These are phyloP conservation scores for Tympanopsis confertula DNA, from an alignment of 2,329 filamentous ascomycete species.

Conservation along the genomic window DNA sequence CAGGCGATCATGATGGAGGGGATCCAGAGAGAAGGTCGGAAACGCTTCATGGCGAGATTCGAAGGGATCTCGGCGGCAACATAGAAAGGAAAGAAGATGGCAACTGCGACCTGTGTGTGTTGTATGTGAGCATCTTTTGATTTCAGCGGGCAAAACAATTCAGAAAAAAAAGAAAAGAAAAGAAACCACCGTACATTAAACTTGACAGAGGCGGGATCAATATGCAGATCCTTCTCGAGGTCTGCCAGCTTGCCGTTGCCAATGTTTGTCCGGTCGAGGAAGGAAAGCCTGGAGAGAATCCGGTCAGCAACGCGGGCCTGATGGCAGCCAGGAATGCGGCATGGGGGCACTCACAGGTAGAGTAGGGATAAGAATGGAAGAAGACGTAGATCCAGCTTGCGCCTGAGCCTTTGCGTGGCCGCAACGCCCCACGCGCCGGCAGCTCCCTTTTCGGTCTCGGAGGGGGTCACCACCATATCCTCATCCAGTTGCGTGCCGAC, in stretches of 20 bases:
- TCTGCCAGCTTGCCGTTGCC: conserved; percentile 26
- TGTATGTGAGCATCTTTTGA: conserved; percentile 8
- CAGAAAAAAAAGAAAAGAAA: no score
- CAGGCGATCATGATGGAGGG: conserved; percentile 31
- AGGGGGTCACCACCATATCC: neutral
- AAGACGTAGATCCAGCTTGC: conserved; percentile 40
- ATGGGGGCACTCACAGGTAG: conserved; percentile 30
- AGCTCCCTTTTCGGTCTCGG: neutral
- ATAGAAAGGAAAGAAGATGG: conserved; percentile 41
- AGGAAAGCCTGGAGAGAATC: conserved; percentile 25
- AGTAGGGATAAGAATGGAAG: conserved; percentile 48
- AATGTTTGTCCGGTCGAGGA: conserved; percentile 38
- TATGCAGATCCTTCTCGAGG: conserved; percentile 18
- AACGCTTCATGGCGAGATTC: conserved; percentile 42
- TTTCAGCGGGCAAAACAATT: no score
- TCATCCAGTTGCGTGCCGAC: neutral
- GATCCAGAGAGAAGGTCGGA: conserved; percentile 38
- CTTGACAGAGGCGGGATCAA: conserved; percentile 7
- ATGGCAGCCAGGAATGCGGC: neutral
- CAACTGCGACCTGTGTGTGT: conserved; percentile 20
- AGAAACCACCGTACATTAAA: neutral
- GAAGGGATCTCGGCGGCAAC: conserved; percentile 40
- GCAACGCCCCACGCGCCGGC: conserved; percentile 14
- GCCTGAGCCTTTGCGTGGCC: conserved; percentile 35
- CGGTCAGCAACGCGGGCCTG: neutral